phyloP scores from a whole-genome alignment of 805 yeast species.

The Ogataea populi-albae region DNA sequence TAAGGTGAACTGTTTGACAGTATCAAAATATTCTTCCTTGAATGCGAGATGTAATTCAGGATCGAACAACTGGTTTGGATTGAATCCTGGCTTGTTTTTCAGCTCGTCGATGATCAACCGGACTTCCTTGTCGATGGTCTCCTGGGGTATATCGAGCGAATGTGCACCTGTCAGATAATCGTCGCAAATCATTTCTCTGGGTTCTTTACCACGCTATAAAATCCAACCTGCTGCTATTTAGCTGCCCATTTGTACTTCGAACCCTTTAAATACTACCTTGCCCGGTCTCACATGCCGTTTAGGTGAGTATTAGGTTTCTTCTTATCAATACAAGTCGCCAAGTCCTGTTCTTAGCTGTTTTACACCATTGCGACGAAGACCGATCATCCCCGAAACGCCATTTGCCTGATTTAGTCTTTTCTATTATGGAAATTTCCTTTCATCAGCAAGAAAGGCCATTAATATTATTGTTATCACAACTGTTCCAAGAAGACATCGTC shows the following conservation, averaged over 20 bases:
- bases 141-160: slow-evolving; percentile 25
- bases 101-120: slow-evolving; percentile 16
- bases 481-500: too few relatives aligned
- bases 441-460: too few relatives aligned
- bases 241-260: neutral
- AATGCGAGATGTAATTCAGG: slow-evolving; percentile 37
- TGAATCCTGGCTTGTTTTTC: slow-evolving; percentile 12
- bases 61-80: slow-evolving; percentile 33
- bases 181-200: slow-evolving; percentile 15
- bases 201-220: neutral
- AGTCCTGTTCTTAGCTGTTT: too few relatives aligned
- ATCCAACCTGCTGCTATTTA: too few relatives aligned
- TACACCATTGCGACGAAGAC: too few relatives aligned
- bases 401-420: too few relatives aligned
- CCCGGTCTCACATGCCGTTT: slow-evolving; percentile 6
- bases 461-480: too few relatives aligned
- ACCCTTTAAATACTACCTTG: neutral
- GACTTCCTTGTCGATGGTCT: slow-evolving; percentile 27
- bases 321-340: too few relatives aligned
- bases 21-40: slow-evolving; percentile 36
- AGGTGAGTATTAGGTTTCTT: slow-evolving; percentile 1
- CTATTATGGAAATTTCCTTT: too few relatives aligned
- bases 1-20: slow-evolving; percentile 37
- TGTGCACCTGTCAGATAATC: slow-evolving; percentile 23
- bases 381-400: too few relatives aligned